Base-by-base conservation (phyloP, 2,329 filamentous ascomycete genomes). In the Alternaria tenuissima region DNA sequence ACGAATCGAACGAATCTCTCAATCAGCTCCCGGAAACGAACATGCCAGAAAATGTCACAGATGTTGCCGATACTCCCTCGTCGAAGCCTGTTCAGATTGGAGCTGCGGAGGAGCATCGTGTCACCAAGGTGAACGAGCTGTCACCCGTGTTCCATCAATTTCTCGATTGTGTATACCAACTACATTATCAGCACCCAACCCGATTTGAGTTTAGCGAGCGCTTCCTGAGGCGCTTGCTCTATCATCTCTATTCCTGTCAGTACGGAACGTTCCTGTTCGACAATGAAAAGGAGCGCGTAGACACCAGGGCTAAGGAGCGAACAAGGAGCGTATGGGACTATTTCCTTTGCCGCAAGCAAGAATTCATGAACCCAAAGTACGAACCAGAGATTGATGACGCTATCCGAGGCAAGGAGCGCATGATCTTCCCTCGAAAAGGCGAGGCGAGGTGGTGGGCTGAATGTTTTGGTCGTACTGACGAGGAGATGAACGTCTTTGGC, bases 61-160 rank as follows among this genome's bases (percentile, higher is more conserved):
- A 88, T 26, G 78, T 81, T 34, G 80, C 86, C 32, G 74, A 71
- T 32, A 58, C 65, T 79, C 59, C 72, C 16, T 67, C 75, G 5
- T 70, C 66, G 5, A 74, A 69, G 68, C 74, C 59, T 30, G 76
- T 55, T 62, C 80, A 74, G 65, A 76, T 80, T 38, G 77, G 75
- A 32, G 75, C 78, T 7, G 79, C 83, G 32, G 81, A 84, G 43
- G 86, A 89, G 57, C 86, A 87, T 66, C 88, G 92, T 68, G 86
- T 89, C 9, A 97, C 93, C 0, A 88, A 89, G 60, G 88, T 89
- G n/a, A 95, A 92, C 68, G 95, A 98, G 81, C 91, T 96, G 34
- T 96, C 93, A 61, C 95, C 95, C 0, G 92, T 99, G 24, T 99
- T 99, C 79, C 95, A 99, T 72, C 95, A 99, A 75, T 99, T 98